Evolutionary conservation across 805 yeast genomes (phyloP).

Genomic region (Saccharomycopsis sp.): DNA sequence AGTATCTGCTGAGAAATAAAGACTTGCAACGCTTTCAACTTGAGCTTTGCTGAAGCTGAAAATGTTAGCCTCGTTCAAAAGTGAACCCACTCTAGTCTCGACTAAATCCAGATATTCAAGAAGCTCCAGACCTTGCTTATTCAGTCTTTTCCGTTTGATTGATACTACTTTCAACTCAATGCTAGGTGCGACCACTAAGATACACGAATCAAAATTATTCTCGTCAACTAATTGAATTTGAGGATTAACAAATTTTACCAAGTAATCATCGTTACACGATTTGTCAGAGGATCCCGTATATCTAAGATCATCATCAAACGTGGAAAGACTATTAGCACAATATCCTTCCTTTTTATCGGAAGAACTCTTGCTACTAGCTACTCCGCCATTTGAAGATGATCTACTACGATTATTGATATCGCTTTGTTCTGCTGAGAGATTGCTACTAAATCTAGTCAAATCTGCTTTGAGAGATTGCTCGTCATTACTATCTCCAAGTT

Average conservation of each 20-base stretch:
- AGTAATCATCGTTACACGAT: slow-evolving; percentile 46
- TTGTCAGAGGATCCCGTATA: slow-evolving; percentile 30
- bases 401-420: slow-evolving; percentile 6
- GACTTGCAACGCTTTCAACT: slow-evolving; percentile 25
- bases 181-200: slow-evolving; percentile 66
- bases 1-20: slow-evolving; percentile 30
- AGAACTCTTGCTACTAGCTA: not conserved
- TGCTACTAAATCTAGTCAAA: not conserved
- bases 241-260: slow-evolving; percentile 67
- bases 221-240: slow-evolving; percentile 67
- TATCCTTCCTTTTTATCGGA: slow-evolving; percentile 16
- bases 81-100: slow-evolving; percentile 64
- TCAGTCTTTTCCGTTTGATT: slow-evolving; percentile 39
- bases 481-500: slow-evolving; percentile 21
- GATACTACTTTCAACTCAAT: slow-evolving; percentile 66
- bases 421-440: slow-evolving; percentile 1
- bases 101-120: slow-evolving; percentile 30
- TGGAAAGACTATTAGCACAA: slow-evolving; percentile 30
- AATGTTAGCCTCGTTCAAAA: slow-evolving; percentile 65
- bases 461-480: slow-evolving; percentile 1
- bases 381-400: not conserved
- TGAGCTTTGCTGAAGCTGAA: slow-evolving; percentile 56
- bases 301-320: slow-evolving; percentile 49
- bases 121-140: slow-evolving; percentile 29
- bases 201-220: slow-evolving; percentile 47